Base-by-base conservation (phyloP, 1,284 basidiomycete species). In the Rhodotorula glutinis region DNA sequence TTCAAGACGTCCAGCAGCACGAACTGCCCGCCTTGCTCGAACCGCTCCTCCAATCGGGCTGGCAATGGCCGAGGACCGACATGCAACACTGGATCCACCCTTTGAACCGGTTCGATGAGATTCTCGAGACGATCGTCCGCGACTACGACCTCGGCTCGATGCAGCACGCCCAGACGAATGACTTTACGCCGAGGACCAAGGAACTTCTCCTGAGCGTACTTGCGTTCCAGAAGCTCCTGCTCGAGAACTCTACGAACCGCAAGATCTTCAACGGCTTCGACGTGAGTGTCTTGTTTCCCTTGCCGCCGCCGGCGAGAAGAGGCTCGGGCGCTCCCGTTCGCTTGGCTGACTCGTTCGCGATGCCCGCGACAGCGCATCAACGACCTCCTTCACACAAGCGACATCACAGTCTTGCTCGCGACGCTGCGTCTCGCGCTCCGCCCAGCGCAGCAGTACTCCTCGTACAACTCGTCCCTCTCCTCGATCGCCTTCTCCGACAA, bases 251-350 rank as follows among this genome's bases (percentile, higher is more conserved):
- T 66, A 98, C 95, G 56, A 98, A 96, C 78, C 85, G 96, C 77
- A 98, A 98, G 83, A 89, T 94, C 67, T 99, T 91, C 81, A 88
- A 87, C 69, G 97, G 93, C 4, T 98, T 97, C 79, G 96, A 99
- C 79, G 94, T 96, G 80, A 80, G 91, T 77, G 23, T 29, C 25
- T 19, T 41, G 33, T n/a, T 33, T 54, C 55, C 60, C 38, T 43
- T 49, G 13, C 57, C 38, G n/a, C 40, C 19, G 7, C 33, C 8
- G 7, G 2, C 17, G 21, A 21, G 9, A n/a, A n/a, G 43, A 16
- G 43, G 21, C 43, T 44, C 21, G 4, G 49, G 5, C 25, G 13
- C 23, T 19, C 51, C n/a, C 49, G 25, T 29, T 27, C 49, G 21
- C 47, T 14, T 25, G 16, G 27, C 29, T 30, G 9, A 27, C 51